Evolutionary conservation across 768 basidiomycete species (phyloP).

Genomic region (Piloderma croceum): DNA sequence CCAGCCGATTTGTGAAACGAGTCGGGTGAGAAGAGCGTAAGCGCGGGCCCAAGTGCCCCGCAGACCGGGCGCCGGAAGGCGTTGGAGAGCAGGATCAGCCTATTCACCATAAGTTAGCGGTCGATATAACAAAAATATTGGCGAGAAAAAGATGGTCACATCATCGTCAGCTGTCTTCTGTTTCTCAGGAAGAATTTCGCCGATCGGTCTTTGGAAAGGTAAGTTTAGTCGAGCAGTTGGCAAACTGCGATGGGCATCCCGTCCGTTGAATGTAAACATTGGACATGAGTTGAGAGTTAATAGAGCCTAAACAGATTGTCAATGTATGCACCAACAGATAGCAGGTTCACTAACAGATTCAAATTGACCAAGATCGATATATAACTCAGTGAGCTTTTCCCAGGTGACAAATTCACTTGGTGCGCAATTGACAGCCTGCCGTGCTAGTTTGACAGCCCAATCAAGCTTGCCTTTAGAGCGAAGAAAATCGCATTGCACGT

Average conservation of each 20-base stretch:
- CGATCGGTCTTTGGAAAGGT: constrained; percentile 80
- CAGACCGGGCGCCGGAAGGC: constrained; percentile 91
- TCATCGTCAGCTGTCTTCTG: constrained; percentile 81
- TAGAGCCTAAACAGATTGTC: constrained; percentile 44
- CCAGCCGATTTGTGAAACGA: constrained; percentile 96
- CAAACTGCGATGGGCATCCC: constrained; percentile 85
- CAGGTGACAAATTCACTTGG: constrained; percentile 99
- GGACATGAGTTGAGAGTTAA: constrained; percentile 98
- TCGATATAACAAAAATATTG: not conserved
- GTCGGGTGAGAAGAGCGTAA: constrained; percentile 81
- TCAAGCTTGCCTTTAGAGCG: constrained; percentile 77
- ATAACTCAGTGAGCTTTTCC: constrained; percentile 95
- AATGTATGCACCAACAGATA: not conserved
- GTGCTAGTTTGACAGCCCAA: constrained; percentile 89
- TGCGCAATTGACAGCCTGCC: constrained; percentile 95
- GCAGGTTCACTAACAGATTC: constrained; percentile 46
- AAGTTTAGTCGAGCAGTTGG: constrained; percentile 77
- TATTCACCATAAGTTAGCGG: constrained; percentile 22
- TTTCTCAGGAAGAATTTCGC: constrained; percentile 85
- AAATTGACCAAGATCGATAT: constrained; percentile 84
- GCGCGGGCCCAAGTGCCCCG: constrained; percentile 96
- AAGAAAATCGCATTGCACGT: constrained; percentile 92
- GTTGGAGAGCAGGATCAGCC: constrained; percentile 90
- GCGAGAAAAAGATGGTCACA: constrained; percentile 38
- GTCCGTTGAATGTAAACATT: constrained; percentile 99